phyloP scores from a whole-genome alignment of 345 rosid species.

The Hypericum androsaemum region DNA sequence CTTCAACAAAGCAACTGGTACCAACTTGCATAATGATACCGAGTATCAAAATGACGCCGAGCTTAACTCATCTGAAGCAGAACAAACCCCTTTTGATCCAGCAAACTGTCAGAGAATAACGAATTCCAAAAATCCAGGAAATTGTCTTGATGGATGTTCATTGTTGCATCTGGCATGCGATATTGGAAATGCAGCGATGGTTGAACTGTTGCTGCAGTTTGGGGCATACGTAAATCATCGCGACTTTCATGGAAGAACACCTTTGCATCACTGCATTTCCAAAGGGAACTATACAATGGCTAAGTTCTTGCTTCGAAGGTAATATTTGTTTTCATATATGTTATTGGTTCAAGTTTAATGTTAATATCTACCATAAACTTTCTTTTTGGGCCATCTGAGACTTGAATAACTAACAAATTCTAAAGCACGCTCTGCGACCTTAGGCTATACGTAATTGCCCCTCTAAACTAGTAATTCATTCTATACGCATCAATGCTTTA shows the following conservation, averaged over 20 bases:
- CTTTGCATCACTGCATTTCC: conserved; percentile 69
- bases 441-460: too few relatives aligned
- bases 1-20: conserved; percentile 36
- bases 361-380: too few relatives aligned
- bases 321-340: too few relatives aligned
- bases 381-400: too few relatives aligned
- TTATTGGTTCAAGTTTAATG: too few relatives aligned
- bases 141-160: conserved; percentile 71
- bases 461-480: too few relatives aligned
- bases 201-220: conserved; percentile 72
- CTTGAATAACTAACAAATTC: too few relatives aligned
- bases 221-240: conserved; percentile 59
- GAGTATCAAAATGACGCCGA: conserved; percentile 19
- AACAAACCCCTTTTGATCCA: conserved; percentile 37
- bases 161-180: conserved; percentile 77
- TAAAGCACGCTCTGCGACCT: too few relatives aligned
- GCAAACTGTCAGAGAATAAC: conserved; percentile 46
- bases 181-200: conserved; percentile 40
- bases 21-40: conserved; percentile 28
- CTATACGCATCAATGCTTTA: too few relatives aligned
- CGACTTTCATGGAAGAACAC: conserved; percentile 75
- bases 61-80: conserved; percentile 8
- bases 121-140: conserved; percentile 43
- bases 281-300: conserved; percentile 50
- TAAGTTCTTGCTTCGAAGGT: conserved; percentile 73